phyloP scores from a whole-genome alignment of 73 alveolate species.

The Effrenium voratum region DNA sequence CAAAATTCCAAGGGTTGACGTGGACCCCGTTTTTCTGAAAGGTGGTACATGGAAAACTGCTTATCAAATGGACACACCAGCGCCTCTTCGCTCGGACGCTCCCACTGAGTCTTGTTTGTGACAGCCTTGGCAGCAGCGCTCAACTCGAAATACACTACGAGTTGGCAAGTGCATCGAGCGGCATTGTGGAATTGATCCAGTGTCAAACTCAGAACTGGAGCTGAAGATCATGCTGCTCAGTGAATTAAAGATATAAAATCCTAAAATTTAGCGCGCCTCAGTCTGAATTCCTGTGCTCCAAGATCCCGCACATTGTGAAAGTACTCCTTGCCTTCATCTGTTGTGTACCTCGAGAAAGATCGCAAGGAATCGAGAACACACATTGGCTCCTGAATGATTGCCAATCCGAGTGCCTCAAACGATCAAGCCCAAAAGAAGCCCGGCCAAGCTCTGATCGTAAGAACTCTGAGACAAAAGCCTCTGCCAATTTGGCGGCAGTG shows the following conservation, averaged over 20 bases:
- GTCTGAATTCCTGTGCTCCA: too few species aligned
- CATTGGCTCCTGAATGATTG: neutral
- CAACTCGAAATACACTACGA: neutral
- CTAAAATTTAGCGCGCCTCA: too few species aligned
- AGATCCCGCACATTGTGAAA: conserved; percentile 85
- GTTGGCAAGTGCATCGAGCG: neutral
- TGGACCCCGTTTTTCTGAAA: too few species aligned
- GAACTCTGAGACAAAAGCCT: neutral
- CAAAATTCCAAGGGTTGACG: too few species aligned
- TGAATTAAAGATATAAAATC: too few species aligned
- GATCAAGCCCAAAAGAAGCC: too few species aligned
- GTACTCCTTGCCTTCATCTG: conserved; percentile 86
- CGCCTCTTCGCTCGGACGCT: conserved; percentile 68
- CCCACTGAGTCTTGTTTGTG: conserved; percentile 85
- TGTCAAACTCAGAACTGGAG: too few species aligned
- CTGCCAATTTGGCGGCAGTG: conserved; percentile 83
- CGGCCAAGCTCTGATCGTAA: neutral
- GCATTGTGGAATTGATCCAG: too few species aligned
- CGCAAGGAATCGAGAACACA: neutral
- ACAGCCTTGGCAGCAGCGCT: neutral
- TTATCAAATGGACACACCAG: too few species aligned
- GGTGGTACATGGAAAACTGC: too few species aligned
- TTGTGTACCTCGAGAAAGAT: conserved; percentile 53
- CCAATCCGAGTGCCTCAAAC: too few species aligned
- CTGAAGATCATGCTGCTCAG: too few species aligned